Conservation (phyloP, 768 basidiomycete species). For the Amanita pallidorosea region DNA sequence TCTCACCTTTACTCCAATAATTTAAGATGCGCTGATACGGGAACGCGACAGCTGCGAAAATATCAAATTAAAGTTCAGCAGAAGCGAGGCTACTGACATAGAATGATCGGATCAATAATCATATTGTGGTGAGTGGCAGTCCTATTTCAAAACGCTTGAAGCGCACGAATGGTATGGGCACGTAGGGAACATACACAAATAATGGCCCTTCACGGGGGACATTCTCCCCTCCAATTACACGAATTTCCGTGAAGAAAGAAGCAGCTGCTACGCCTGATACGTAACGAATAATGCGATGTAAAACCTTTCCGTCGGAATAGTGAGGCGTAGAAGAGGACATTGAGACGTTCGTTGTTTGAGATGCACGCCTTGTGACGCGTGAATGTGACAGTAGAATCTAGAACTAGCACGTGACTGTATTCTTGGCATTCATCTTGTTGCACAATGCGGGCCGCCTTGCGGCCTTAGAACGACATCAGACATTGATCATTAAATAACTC, state of each 20-base stretch:
- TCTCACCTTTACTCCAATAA: conserved; percentile 86
- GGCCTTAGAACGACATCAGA: too few relatives aligned
- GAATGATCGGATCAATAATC: conserved; percentile 80
- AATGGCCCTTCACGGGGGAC: conserved; percentile 85
- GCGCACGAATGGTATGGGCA: background rate
- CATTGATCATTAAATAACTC: too few relatives aligned
- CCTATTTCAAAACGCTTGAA: conserved; percentile 23
- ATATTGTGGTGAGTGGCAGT: conserved; percentile 90
- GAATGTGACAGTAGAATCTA: too few relatives aligned
- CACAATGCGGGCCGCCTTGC: too few relatives aligned
- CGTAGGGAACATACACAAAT: conserved; percentile 59
- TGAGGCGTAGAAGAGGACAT: background rate
- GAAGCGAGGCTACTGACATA: conserved; percentile 41
- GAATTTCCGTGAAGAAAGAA: conserved; percentile 85
- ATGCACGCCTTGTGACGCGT: too few relatives aligned
- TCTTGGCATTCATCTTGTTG: too few relatives aligned
- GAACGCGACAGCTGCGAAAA: conserved; percentile 57
- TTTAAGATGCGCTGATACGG: conserved; percentile 76
- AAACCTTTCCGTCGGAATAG: conserved; percentile 13
- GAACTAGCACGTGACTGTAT: too few relatives aligned
- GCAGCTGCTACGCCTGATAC: conserved; percentile 66
- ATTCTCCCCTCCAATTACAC: conserved; percentile 79
- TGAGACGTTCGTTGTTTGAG: background rate
- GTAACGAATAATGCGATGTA: conserved; percentile 63
- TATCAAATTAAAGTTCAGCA: background rate